Conservation (phyloP, 176 grass and related monocot species). For the Oryza glumipatula region DNA sequence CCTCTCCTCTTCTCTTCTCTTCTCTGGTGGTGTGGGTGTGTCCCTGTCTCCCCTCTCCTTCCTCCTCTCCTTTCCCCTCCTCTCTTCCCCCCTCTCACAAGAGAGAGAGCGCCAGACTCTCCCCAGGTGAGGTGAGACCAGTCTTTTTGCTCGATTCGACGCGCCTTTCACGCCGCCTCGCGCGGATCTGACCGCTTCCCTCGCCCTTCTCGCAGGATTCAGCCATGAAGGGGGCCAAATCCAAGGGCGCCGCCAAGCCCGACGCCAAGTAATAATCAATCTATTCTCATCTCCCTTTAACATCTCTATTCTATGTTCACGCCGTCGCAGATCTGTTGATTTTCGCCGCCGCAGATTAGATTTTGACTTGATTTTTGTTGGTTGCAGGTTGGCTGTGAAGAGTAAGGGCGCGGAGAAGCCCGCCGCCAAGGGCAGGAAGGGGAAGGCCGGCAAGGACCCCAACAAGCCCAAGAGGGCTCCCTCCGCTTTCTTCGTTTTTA, state of each 20-base stretch:
- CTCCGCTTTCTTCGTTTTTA: constrained; percentile 93
- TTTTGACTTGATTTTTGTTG: not conserved
- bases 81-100: not conserved
- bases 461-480: constrained; percentile 93
- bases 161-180: not conserved
- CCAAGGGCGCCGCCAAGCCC: constrained; percentile 70
- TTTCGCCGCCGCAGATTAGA: not conserved
- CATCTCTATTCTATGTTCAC: too few species aligned
- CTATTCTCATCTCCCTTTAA: not conserved
- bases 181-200: constrained; percentile 40
- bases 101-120: too few species aligned
- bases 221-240: constrained; percentile 81
- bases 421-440: constrained; percentile 55
- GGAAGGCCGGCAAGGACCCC: constrained; percentile 76
- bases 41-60: constrained; percentile 19
- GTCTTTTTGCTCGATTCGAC: constrained; percentile 2
- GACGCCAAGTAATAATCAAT: constrained; percentile 59
- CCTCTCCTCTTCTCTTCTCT: not conserved
- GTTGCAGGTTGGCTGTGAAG: constrained; percentile 66
- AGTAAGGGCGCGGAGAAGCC: constrained; percentile 65
- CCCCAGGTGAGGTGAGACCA: constrained; percentile 25
- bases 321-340: constrained; percentile 7
- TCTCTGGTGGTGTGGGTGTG: too few species aligned
- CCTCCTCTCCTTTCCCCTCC: not conserved
- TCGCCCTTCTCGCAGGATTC: constrained; percentile 11